These are phyloP conservation scores for Phialocephala sp. DNA, from an alignment of 2,329 filamentous ascomycete species.

Conservation along the genomic window DNA sequence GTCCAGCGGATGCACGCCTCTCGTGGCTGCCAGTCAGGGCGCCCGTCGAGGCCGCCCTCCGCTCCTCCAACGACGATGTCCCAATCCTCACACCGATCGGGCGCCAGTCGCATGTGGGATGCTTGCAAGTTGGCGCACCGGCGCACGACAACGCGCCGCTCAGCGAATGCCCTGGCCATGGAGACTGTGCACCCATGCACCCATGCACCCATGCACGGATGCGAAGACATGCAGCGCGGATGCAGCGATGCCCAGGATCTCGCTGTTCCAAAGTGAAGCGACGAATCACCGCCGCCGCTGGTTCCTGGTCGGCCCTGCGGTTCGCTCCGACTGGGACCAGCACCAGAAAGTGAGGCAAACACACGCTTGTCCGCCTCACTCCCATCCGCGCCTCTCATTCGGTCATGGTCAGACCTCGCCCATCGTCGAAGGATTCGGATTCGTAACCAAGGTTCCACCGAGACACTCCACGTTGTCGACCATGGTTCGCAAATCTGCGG, in stretches of 20 bases:
- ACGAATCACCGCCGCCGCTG: constrained; percentile 31
- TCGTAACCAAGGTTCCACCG: constrained; percentile 26
- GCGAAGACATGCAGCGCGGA: too few relatives aligned
- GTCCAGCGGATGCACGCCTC: constrained; percentile 9
- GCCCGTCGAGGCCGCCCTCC: constrained; percentile 21
- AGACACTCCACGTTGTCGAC: constrained; percentile 27
- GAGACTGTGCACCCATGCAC: not conserved
- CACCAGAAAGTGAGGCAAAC: constrained; percentile 35
- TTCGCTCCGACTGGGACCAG: constrained; percentile 31
- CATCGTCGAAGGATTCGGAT: constrained; percentile 22
- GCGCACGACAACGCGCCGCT: constrained; percentile 13
- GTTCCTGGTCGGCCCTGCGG: constrained; percentile 15
- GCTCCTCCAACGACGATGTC: constrained; percentile 12
- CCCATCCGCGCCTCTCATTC: constrained; percentile 24
- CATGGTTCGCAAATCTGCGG: constrained; percentile 29
- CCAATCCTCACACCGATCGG: constrained; percentile 23
- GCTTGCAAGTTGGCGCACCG: constrained; percentile 15
- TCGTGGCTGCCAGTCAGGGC: constrained; percentile 19
- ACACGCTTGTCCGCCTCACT: constrained; percentile 18
- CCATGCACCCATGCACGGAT: too few relatives aligned
- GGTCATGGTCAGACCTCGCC: constrained; percentile 4
- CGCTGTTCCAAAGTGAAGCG: constrained; percentile 31
- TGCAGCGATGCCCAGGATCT: constrained; percentile 18
- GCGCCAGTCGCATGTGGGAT: constrained; percentile 16
- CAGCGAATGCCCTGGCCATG: constrained; percentile 23